phyloP scores from a whole-genome alignment of 2,329 filamentous ascomycete genomes.

The Elsinoe ampelina region DNA sequence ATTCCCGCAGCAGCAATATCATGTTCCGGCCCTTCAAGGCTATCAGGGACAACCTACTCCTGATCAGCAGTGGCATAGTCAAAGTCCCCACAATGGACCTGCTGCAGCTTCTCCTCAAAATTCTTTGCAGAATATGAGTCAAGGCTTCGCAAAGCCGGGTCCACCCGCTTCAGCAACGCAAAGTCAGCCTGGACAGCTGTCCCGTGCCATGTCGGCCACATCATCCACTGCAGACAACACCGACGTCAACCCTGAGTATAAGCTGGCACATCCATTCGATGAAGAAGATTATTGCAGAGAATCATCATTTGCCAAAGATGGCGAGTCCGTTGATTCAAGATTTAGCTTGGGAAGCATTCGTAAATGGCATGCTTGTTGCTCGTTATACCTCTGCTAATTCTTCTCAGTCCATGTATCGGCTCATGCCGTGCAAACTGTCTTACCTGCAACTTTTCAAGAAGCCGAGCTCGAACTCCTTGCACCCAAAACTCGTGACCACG shows the following conservation, averaged over 20 bases:
- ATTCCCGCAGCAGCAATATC: conserved; percentile 14
- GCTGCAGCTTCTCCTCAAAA: background rate
- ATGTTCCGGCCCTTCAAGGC: background rate
- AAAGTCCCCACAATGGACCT: background rate
- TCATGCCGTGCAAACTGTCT: conserved; percentile 33
- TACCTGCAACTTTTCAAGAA: conserved; percentile 35
- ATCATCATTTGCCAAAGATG: conserved; percentile 12
- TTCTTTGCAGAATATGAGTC: background rate
- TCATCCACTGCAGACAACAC: background rate
- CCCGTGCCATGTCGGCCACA: background rate
- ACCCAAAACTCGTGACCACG: conserved; percentile 27
- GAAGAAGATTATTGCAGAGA: conserved; percentile 12
- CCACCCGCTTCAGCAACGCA: background rate
- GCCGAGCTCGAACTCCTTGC: conserved; percentile 36
- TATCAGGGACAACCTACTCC: background rate
- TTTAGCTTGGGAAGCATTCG: conserved; percentile 38
- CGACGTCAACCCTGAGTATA: conserved; percentile 1
- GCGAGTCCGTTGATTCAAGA: conserved; percentile 29
- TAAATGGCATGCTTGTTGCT: conserved; percentile 12
- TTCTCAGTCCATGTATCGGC: conserved; percentile 33
- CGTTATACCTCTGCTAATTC: background rate
- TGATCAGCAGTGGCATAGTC: background rate
- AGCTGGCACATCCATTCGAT: conserved; percentile 7
- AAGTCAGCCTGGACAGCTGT: background rate
- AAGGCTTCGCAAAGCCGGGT: background rate